Percentiles rank a stretch among this genome's conserved stretches.
Evolutionary conservation across 192 early-diverging fungal genomes (phyloP).

Genomic region (Linnemannia elongata): DNA sequence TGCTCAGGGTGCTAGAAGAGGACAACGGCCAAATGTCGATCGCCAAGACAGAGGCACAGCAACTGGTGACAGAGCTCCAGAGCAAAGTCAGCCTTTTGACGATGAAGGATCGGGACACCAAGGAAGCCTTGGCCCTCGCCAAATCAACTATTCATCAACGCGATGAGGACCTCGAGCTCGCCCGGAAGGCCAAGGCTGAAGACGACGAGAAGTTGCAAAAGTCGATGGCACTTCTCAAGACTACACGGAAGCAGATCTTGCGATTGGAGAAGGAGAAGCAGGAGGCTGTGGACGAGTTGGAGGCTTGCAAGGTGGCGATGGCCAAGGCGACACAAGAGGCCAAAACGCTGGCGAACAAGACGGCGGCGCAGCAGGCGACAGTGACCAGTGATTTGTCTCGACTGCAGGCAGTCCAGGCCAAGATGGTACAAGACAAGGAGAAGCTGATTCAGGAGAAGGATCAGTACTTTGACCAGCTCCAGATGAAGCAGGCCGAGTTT

Average conservation of each 20-base stretch:
- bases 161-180: conserved; percentile 56
- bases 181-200: conserved; percentile 54
- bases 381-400: conserved; percentile 55
- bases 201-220: conserved; percentile 66
- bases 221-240: conserved; percentile 57
- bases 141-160: conserved; percentile 64
- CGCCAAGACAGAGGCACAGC: conserved; percentile 58
- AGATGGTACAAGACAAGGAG: conserved; percentile 60
- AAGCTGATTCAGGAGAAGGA: conserved; percentile 63
- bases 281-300: conserved; percentile 59
- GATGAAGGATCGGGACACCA: conserved; percentile 57
- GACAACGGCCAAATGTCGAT: conserved; percentile 41
- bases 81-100: conserved; percentile 39
- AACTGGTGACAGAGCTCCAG: conserved; percentile 58
- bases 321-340: conserved; percentile 48
- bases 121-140: conserved; percentile 62
- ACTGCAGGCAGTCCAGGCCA: conserved; percentile 54
- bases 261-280: conserved; percentile 67
- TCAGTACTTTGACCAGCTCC: conserved; percentile 66
- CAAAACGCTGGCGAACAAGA: conserved; percentile 33
- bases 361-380: conserved; percentile 36
- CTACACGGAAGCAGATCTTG: conserved; percentile 66
- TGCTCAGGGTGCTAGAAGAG: conserved; percentile 52
- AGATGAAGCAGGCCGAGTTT: conserved; percentile 71
- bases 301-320: conserved; percentile 35